Evolutionary conservation across 306 rosid species (phyloP).

Genomic region (Gleditsia sinensis): DNA sequence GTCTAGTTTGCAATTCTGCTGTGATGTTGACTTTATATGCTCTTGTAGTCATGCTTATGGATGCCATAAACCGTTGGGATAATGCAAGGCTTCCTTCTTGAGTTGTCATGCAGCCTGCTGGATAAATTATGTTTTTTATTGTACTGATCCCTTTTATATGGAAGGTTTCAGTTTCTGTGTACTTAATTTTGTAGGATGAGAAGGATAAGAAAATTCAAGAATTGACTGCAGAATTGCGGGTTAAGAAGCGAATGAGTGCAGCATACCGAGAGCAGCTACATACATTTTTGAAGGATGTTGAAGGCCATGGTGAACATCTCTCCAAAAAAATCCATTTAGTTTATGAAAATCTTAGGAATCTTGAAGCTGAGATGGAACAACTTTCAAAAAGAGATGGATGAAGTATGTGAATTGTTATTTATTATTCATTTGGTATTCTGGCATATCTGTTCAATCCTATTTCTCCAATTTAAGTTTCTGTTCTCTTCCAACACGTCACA

Average conservation of each 20-base stretch:
- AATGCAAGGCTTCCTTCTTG: neutral
- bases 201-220: constrained; percentile 42
- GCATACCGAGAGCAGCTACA: constrained; percentile 32
- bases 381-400: neutral
- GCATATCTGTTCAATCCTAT: neutral
- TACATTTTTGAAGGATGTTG: constrained; percentile 30
- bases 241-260: constrained; percentile 35
- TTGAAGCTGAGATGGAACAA: constrained; percentile 23
- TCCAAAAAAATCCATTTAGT: constrained; percentile 23
- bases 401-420: neutral
- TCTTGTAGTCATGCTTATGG: neutral
- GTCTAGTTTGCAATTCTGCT: neutral
- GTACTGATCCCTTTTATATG: neutral
- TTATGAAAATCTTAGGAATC: constrained; percentile 24
- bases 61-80: neutral
- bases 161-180: neutral
- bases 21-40: neutral
- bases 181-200: constrained; percentile 27
- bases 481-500: too few species aligned
- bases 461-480: neutral
- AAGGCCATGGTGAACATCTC: constrained; percentile 29
- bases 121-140: neutral
- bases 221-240: constrained; percentile 32
- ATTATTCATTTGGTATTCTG: neutral
- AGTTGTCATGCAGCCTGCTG: neutral